Percentiles rank a stretch among this genome's conserved stretches.
phyloP scores from a whole-genome alignment of 83 land plant species.

The Diphasiastrum complanatum region DNA sequence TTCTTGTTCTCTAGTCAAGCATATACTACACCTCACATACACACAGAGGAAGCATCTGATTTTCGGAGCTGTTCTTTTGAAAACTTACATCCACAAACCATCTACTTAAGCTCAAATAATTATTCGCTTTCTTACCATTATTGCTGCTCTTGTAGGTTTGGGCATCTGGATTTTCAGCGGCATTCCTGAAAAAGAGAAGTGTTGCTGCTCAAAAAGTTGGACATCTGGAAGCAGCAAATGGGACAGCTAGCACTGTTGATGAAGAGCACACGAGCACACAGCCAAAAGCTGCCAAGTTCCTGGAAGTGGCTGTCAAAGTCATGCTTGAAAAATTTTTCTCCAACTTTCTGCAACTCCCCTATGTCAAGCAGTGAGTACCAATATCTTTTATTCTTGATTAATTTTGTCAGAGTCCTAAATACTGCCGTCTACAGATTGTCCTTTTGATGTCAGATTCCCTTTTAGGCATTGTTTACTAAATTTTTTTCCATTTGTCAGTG shows the following conservation, averaged over 20 bases:
- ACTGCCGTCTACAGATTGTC: neutral
- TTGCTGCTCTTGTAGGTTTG: slow-evolving; percentile 51
- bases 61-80: too few species aligned
- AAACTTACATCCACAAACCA: too few species aligned
- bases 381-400: neutral
- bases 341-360: slow-evolving; percentile 67
- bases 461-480: neutral
- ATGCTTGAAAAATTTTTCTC: slow-evolving; percentile 73
- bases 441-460: neutral
- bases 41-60: too few species aligned
- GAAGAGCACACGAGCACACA: slow-evolving; percentile 12
- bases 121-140: neutral
- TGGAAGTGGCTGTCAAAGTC: slow-evolving; percentile 60
- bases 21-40: too few species aligned
- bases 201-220: slow-evolving; percentile 49
- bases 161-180: slow-evolving; percentile 97
- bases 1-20: too few species aligned
- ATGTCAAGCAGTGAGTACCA: slow-evolving; percentile 50
- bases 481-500: neutral
- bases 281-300: slow-evolving; percentile 44
- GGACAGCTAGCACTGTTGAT: slow-evolving; percentile 9
- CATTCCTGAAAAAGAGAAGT: slow-evolving; percentile 78
- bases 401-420: neutral
- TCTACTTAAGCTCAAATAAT: neutral
- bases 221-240: slow-evolving; percentile 9